Conservation (phyloP, 2,329 filamentous ascomycete species). For the Diaporthe nobilis region DNA sequence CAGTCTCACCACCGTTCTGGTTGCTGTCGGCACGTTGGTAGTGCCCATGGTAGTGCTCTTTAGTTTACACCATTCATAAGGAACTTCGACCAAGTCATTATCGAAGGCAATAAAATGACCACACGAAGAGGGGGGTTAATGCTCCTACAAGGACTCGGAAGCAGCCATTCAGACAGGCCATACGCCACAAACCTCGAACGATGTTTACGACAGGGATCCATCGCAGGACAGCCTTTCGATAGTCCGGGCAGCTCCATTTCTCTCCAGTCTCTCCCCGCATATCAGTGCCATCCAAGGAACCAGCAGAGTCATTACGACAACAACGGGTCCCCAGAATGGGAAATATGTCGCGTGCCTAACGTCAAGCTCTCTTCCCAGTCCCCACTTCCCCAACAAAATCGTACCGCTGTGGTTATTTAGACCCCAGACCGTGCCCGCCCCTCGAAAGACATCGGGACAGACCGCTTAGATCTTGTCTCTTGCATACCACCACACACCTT, state of each 20-base stretch:
- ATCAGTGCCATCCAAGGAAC: conserved; percentile 26
- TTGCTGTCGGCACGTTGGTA: not conserved
- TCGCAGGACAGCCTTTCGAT: conserved; percentile 14
- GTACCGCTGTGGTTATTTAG: conserved; percentile 16
- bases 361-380: conserved; percentile 13
- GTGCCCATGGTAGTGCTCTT: too few relatives aligned
- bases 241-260: conserved; percentile 18
- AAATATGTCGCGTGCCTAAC: conserved; percentile 40
- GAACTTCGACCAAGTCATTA: not conserved
- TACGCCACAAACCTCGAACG: not conserved
- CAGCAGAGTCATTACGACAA: conserved; percentile 26
- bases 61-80: not conserved
- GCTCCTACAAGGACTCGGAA: not conserved
- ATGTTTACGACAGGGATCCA: conserved; percentile 15
- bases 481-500: not conserved
- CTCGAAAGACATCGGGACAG: not conserved
- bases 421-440: not conserved
- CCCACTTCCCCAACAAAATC: conserved; percentile 39
- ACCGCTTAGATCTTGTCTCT: conserved; percentile 7
- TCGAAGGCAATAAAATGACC: not conserved
- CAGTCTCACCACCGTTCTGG: not conserved
- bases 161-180: not conserved
- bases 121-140: not conserved
- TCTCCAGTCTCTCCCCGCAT: conserved; percentile 26
- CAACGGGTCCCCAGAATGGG: conserved; percentile 30